Evolutionary conservation across 2,329 filamentous ascomycete genomes (phyloP).

Genomic region (Pleoardoris graminearum): DNA sequence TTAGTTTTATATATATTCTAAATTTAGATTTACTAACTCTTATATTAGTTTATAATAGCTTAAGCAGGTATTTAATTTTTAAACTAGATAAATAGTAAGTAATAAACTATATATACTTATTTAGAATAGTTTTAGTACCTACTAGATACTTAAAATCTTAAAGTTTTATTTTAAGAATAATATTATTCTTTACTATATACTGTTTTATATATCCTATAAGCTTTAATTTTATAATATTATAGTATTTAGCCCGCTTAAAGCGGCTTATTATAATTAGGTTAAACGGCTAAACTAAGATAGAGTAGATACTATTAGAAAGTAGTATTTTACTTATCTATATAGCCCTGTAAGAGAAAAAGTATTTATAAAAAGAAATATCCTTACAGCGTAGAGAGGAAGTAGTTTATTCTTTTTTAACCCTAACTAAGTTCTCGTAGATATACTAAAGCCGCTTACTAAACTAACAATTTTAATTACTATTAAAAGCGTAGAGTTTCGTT

Average conservation of each 20-base stretch:
- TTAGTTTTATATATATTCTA: constrained; percentile 14
- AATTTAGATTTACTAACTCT: constrained; percentile 24
- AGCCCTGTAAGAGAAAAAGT: background rate
- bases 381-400: background rate
- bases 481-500: background rate
- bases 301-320: background rate
- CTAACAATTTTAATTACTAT: background rate
- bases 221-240: background rate
- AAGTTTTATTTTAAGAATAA: background rate
- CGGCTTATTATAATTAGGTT: background rate
- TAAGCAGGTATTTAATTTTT: constrained; percentile 37
- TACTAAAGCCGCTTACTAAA: background rate
- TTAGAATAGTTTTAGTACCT: constrained; percentile 17
- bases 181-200: background rate
- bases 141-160: constrained; percentile 36
- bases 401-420: background rate
- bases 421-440: background rate
- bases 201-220: background rate
- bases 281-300: background rate
- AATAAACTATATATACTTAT: constrained; percentile 17
- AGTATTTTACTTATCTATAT: background rate
- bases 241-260: background rate
- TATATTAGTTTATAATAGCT: constrained; percentile 41
- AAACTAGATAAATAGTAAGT: constrained; percentile 33
- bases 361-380: background rate